A percentile compares a stretch with the other conserved stretches of the same genome.
phyloP scores from a whole-genome alignment of 768 basidiomycete genomes.

The Boletus reticulatus region DNA sequence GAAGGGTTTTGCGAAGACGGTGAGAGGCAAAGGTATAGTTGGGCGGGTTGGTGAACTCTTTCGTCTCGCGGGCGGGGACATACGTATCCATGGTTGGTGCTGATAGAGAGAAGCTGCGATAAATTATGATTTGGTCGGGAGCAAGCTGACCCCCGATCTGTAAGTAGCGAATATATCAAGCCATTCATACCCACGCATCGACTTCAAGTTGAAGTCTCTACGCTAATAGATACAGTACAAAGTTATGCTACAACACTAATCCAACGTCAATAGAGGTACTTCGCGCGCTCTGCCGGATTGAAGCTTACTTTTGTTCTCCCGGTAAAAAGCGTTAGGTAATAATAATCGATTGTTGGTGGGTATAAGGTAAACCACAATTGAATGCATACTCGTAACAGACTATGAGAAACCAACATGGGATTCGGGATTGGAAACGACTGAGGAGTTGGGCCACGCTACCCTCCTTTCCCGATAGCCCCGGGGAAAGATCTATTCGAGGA shows the following conservation, averaged over 20 bases:
- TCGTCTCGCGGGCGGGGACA: constrained; percentile 18
- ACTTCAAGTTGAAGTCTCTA: background rate
- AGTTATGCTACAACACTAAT: constrained; percentile 22
- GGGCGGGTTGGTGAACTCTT: constrained; percentile 57
- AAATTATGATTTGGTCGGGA: constrained; percentile 5
- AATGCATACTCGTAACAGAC: constrained; percentile 12
- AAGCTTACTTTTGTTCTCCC: constrained; percentile 8
- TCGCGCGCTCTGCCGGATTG: constrained; percentile 1
- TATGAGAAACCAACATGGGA: background rate
- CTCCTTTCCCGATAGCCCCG: background rate
- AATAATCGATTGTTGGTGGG: constrained; percentile 3
- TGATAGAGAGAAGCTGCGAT: constrained; percentile 7
- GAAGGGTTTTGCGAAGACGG: constrained; percentile 57
- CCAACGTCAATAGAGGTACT: constrained; percentile 6
- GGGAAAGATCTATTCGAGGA: constrained; percentile 20
- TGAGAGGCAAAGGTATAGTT: constrained; percentile 68
- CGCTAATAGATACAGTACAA: constrained; percentile 18
- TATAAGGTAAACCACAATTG: constrained; percentile 14
- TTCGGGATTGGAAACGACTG: background rate
- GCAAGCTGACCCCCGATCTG: too few relatives aligned
- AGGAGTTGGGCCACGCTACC: background rate
- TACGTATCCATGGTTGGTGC: constrained; percentile 27
- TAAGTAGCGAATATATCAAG: constrained; percentile 9
- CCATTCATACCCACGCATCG: constrained; percentile 21
- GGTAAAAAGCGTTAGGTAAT: constrained; percentile 4